A percentile compares a stretch with the other conserved stretches of the same genome.
Conservation (phyloP, 1,284 basidiomycete species). For the Schizopora paradoxa region DNA sequence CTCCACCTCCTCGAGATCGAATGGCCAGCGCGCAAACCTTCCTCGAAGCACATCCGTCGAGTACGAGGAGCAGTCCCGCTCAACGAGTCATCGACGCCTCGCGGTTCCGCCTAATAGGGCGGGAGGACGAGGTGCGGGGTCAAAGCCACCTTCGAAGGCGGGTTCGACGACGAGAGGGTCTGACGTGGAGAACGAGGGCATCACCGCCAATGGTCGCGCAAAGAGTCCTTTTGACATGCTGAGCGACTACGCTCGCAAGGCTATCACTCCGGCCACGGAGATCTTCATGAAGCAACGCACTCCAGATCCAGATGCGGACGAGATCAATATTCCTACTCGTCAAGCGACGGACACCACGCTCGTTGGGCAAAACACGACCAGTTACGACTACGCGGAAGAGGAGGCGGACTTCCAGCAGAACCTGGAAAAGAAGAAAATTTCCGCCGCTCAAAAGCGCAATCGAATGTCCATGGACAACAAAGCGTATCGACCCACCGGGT, state of each 20-base stretch:
- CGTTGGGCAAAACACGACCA: conserved; percentile 29
- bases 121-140: conserved; percentile 19
- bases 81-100: conserved; percentile 47
- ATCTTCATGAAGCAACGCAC: conserved; percentile 59
- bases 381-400: conserved; percentile 66
- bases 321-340: conserved; percentile 14
- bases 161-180: conserved; percentile 50
- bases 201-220: conserved; percentile 33
- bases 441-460: conserved; percentile 41
- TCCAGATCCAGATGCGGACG: conserved; percentile 40
- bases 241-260: conserved; percentile 47
- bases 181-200: conserved; percentile 46
- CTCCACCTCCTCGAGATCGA: conserved; percentile 59
- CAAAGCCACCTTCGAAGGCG: conserved; percentile 48
- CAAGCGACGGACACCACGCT: conserved; percentile 31
- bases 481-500: conserved; percentile 63
- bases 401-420: conserved; percentile 50
- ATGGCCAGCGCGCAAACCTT: conserved; percentile 45
- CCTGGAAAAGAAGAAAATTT: conserved; percentile 30
- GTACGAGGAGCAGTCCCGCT: conserved; percentile 62
- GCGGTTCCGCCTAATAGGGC: conserved; percentile 48
- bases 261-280: conserved; percentile 38
- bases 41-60: conserved; percentile 73
- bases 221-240: conserved; percentile 62
- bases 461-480: conserved; percentile 72